Evolutionary conservation across 2,329 filamentous ascomycete species (phyloP), one percentile per base, ranked within the genome.

Genomic region (Neopestalotiopsis sp.): DNA sequence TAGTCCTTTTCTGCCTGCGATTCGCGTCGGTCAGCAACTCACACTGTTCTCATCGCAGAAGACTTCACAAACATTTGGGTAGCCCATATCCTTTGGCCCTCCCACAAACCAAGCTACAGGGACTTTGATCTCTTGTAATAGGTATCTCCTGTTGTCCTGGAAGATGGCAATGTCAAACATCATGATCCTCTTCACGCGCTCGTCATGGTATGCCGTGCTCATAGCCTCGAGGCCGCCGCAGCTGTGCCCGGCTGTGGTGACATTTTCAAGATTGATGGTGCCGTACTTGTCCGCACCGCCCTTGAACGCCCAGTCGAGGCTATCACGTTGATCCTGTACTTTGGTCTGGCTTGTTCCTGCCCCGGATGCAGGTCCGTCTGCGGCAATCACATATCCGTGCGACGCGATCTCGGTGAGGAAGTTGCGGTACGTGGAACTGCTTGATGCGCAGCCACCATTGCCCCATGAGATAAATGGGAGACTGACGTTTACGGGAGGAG

Each of bases 401-500:
- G 71, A 73, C 14, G 73, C 73, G n/a, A 75, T 69, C 65, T 74
- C 70, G 59, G 70, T 69, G 30, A 75, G 67, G 42, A 75, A 71
- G 69, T 73, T 75, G 56, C 69, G 66, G 60, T 73, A 73, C 28
- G 67, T 45, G 12, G 71, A 65, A 20, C 71, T 68, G 57, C 69
- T 69, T 9, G 72, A 71, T 28, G 67, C 69, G 67, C 73, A 75
- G 49, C 73, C 73, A 59, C 73, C 73, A 65, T 75, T 74, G 67
- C 71, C 73, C 70, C 70, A 75, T 3, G 70, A 56, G 52, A 75
- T 71, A 57, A 74, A 70, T 28, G 72, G 72, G 67, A 74, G 28
- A 42, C 64, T 66, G 42, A 71, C 58, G 63, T 69, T 66, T 42
- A 65, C 45, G 6, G 60, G 49, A 12, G 68, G 68, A 34, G 73